Evolutionary conservation across 108 stramenopile genomes (phyloP), one percentile per base, ranked within the genome.

Genomic region (Nannochloropsis gaditana): DNA sequence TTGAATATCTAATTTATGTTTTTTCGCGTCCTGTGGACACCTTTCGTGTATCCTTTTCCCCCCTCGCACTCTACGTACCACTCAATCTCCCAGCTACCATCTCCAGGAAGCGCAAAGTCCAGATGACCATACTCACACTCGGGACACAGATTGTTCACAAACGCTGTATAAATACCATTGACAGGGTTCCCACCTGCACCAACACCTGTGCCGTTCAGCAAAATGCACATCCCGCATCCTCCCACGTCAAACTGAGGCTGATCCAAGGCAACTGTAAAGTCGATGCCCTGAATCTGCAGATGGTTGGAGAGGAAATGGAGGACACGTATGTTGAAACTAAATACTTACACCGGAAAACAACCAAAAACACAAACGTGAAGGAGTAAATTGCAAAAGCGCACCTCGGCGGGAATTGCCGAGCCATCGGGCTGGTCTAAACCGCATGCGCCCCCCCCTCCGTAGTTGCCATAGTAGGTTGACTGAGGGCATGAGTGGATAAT

Each of bases 381-480:
- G 59, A n/a, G 59, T n/a, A n/a, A n/a, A 8, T 73, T 6, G 59
- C 59, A n/a, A n/a, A 6, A 73, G n/a, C 59, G 59, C n/a, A 73
- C 59, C 59, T 73, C 59, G 59, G 59, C 19, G 6, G 59, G 59
- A n/a, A 73, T 15, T 15, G 59, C 59, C 2, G n/a, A n/a, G 59
- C 59, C 59, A n/a, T 73, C 59, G 15, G 59, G 59, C 8, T 73
- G 59, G 8, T 73, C 59, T 73, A 73, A n/a, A 2, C 59, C 59
- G n/a, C 59, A 73, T 0, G 59, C 59, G n/a, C 59, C 59, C 2
- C 59, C 59, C 19, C 59, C 59, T 73, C n/a, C 19, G 59, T 73
- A 73, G 59, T 73, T 73, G 5, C 59, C 59, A n/a, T 73, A 73
- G 59, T 73, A 73, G 59, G 59, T 73, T 73, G 59, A 73, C 59